These are phyloP conservation scores for Colletotrichum gigasporum DNA, from an alignment of 2,329 filamentous ascomycete genomes.

Conservation along the genomic window DNA sequence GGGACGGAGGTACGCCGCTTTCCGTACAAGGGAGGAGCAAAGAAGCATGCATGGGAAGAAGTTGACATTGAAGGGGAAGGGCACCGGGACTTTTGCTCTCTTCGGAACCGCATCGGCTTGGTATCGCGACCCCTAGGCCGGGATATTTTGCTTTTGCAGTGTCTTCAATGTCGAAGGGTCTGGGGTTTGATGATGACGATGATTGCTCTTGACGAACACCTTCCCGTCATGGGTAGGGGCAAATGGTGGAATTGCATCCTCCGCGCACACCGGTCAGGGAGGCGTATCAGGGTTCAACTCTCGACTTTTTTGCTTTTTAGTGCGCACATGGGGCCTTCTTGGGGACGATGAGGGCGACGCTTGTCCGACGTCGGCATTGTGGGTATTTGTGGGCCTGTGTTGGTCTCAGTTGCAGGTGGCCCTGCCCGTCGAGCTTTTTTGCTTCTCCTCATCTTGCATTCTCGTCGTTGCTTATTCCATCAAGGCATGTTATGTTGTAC, in stretches of 20 bases:
- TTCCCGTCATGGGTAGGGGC: not conserved
- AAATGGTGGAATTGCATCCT: not conserved
- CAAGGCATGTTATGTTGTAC: not conserved
- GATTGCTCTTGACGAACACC: not conserved
- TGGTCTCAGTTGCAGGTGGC: conserved; percentile 7
- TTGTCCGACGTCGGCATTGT: conserved; percentile 21
- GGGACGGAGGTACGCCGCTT: not conserved
- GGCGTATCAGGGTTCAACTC: not conserved
- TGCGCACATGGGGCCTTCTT: not conserved
- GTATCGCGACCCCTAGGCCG: conserved; percentile 1
- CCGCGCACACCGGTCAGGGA: not conserved
- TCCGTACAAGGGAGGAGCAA: conserved; percentile 1
- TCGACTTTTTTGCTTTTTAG: conserved; percentile 1
- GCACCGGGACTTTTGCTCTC: conserved; percentile 3
- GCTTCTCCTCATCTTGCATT: not conserved
- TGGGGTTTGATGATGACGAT: not conserved
- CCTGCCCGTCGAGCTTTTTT: not conserved
- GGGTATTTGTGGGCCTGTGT: not conserved
- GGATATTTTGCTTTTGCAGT: conserved; percentile 4
- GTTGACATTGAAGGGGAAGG: conserved; percentile 2
- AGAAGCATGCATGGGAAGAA: not conserved
- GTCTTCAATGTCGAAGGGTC: conserved; percentile 24
- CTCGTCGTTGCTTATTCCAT: not conserved
- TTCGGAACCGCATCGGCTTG: not conserved
- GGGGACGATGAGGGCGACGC: not conserved